A percentile compares a stretch with the other conserved stretches of the same genome.
These are phyloP conservation scores for Metarhizium guizhouense DNA, from an alignment of 2,329 filamentous ascomycete species.

Conservation along the genomic window DNA sequence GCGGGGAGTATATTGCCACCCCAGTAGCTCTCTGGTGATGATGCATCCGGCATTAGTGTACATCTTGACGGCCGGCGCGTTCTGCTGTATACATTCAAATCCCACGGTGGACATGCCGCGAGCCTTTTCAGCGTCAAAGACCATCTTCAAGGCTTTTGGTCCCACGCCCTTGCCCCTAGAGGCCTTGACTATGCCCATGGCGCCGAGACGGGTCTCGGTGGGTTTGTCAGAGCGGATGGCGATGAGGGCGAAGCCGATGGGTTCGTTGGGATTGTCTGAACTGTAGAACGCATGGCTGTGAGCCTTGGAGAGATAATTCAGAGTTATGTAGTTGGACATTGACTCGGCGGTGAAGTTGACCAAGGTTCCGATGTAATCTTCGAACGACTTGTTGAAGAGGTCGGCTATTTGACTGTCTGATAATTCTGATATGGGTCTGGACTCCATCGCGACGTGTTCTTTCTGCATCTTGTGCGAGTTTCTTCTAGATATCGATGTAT, in stretches of 20 bases:
- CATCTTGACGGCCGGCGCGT: constrained; percentile 10
- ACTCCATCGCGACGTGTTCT: constrained; percentile 1
- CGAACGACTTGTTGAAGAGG: constrained; percentile 10
- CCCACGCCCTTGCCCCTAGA: constrained; percentile 11
- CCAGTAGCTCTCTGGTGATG: constrained; percentile 8
- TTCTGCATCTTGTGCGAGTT: background rate
- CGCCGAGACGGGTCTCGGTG: constrained; percentile 8
- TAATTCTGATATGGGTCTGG: constrained; percentile 1
- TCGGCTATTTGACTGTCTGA: constrained; percentile 5
- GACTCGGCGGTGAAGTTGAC: constrained; percentile 5
- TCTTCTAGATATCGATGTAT: no score
- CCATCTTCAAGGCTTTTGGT: constrained; percentile 3
- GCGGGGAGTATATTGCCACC: constrained; percentile 7
- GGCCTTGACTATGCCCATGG: constrained; percentile 12
- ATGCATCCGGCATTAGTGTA: constrained; percentile 11
- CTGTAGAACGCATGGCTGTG: constrained; percentile 9
- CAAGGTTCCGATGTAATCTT: constrained; percentile 8
- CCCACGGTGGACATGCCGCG: constrained; percentile 9
- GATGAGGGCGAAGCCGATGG: constrained; percentile 12
- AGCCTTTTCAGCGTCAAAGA: constrained; percentile 7
- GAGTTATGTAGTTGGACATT: constrained; percentile 1
- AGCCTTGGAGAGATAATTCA: constrained; percentile 5
- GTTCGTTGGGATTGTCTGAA: constrained; percentile 1
- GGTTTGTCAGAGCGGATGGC: constrained; percentile 12
- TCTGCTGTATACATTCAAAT: constrained; percentile 14